These are phyloP conservation scores for Tricladium varicosporioides DNA, from an alignment of 2,329 filamentous ascomycete species.

Conservation along the genomic window DNA sequence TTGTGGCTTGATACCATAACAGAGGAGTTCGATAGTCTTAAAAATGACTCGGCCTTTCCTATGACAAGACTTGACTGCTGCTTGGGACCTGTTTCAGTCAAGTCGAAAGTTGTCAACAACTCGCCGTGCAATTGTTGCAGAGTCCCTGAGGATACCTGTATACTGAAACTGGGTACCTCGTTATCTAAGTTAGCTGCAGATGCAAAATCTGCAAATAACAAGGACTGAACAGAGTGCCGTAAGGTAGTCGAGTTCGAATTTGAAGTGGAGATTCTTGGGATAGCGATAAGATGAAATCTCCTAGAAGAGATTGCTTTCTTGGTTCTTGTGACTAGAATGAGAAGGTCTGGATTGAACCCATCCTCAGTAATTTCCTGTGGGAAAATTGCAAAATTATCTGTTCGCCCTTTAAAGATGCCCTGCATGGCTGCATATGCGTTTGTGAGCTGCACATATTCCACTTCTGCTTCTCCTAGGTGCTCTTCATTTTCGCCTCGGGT, in stretches of 20 bases:
- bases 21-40: conserved; percentile 65
- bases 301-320: conserved; percentile 12
- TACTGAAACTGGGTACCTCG: conserved; percentile 41
- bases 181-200: not conserved
- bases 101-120: conserved; percentile 59
- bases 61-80: conserved; percentile 53
- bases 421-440: conserved; percentile 33
- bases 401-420: conserved; percentile 47
- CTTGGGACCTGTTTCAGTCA: conserved; percentile 61
- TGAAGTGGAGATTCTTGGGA: conserved; percentile 26
- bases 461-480: conserved; percentile 32
- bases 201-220: conserved; percentile 27
- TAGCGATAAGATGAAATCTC: conserved; percentile 31
- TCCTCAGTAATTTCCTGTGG: conserved; percentile 45
- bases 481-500: conserved; percentile 34
- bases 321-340: conserved; percentile 43
- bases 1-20: conserved; percentile 59
- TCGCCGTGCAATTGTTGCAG: conserved; percentile 58
- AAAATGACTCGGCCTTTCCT: conserved; percentile 56
- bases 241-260: conserved; percentile 15
- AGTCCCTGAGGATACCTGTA: conserved; percentile 63
- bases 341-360: conserved; percentile 49
- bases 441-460: conserved; percentile 34
- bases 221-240: conserved; percentile 30
- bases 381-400: conserved; percentile 51